Base-by-base conservation (phyloP, 805 yeast species). In the Schwanniomyces vanrijiae region DNA sequence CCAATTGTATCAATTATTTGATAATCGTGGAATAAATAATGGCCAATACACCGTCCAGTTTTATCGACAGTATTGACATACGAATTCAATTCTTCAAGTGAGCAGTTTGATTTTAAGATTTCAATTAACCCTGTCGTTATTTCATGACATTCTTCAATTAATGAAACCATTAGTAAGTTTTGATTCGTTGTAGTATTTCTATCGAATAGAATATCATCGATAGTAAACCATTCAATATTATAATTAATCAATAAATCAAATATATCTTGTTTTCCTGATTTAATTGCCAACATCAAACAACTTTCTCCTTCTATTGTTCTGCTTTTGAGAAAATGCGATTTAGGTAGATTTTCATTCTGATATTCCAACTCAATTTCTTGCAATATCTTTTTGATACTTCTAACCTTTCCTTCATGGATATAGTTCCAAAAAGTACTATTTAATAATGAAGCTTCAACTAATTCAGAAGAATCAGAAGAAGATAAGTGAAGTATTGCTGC, bases 171-270 rank as follows among this genome's bases (percentile, higher is more conserved):
- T 9, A 92, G 62, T 10, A 92, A 66, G 5, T 80, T 86, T 4
- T 78, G 74, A 8, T 81, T 80, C 2, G 69, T 63, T 10, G 71
- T 60, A 0, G 76, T 71, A 46, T 81, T 82, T 39, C 69, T 69
- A 57, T 91, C 97, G 31, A 78, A 74, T 5, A 88, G 53, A 2
- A 91, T 60, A 49, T 84, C 92, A 44, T 87, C 92, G 7, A 83
- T 53, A 2, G 90, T 76, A 57, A 81, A 82, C 48, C 82, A 68
- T 3, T 62, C 54, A 16, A 75, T 78, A 43, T 76, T 67, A 39
- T 62, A 72, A 20, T 72, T 68, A 4, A 86, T 41, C 0, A 89
- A 55, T 13, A 69, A 60, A 24, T 64, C 47, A 54, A 88, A 78
- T 0, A 80, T 60, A 4, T 67, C 69, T 37, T 65, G 56, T 48